Percentiles rank a stretch among this genome's conserved stretches.
Conservation (phyloP, 768 basidiomycete species). For the Artomyces pyxidatus region DNA sequence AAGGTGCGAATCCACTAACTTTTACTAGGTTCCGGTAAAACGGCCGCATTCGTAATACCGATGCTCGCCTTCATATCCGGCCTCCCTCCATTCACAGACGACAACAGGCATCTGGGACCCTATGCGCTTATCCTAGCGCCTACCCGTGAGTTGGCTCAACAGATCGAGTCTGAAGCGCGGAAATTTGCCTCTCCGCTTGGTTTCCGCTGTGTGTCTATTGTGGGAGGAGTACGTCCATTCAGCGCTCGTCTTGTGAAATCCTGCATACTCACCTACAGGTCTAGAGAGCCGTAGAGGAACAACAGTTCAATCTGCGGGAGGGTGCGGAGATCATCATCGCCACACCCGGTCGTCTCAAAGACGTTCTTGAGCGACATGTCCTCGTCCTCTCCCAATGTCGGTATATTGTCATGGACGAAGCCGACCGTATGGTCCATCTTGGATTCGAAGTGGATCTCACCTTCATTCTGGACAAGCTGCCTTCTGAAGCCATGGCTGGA, state of each 20-base stretch:
- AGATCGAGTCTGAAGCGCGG: conserved; percentile 88
- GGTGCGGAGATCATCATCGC: conserved; percentile 99
- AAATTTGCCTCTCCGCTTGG: conserved; percentile 90
- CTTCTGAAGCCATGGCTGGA: conserved; percentile 80
- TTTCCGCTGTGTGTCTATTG: conserved; percentile 93
- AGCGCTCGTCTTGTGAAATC: conserved; percentile 1
- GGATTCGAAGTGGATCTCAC: conserved; percentile 94
- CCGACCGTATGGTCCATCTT: conserved; percentile 97
- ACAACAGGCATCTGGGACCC: conserved; percentile 89
- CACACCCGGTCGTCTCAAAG: conserved; percentile 96
- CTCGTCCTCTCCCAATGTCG: conserved; percentile 95
- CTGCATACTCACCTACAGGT: conserved; percentile 12
- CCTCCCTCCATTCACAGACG: conserved; percentile 81
- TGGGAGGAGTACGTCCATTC: conserved; percentile 73
- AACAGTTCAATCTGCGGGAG: conserved; percentile 95
- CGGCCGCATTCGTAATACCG: conserved; percentile 96
- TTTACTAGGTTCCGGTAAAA: conserved; percentile 87
- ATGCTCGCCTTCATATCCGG: conserved; percentile 93
- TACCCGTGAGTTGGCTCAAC: conserved; percentile 97
- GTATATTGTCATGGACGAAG: conserved; percentile 99
- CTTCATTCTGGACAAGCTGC: conserved; percentile 91
- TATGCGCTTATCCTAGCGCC: conserved; percentile 91
- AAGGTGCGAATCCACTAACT: no score
- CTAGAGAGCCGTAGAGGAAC: conserved; percentile 90
- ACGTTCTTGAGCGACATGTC: conserved; percentile 93